These are phyloP conservation scores for Tritrichomonas musculus DNA, from an alignment of 208 protist genomes.

Conservation along the genomic window DNA sequence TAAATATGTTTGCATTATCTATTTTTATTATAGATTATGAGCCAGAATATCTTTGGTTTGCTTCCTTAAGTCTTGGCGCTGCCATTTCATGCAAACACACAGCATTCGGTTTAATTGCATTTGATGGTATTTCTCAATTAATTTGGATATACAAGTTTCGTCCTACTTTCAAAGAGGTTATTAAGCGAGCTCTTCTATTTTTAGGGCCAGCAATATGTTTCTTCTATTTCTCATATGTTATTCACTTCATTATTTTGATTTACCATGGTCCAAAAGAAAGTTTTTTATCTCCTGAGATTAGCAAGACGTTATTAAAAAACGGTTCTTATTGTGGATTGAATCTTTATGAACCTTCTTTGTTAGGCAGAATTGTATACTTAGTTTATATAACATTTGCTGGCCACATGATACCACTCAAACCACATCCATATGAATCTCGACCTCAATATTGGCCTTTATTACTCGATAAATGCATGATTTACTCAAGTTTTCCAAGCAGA, in stretches of 20 bases:
- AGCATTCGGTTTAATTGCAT: conserved; percentile 13
- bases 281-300: background rate
- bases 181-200: background rate
- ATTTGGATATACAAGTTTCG: background rate
- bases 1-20: no score
- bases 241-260: background rate
- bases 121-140: background rate
- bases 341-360: background rate
- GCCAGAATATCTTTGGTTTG: background rate
- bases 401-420: background rate
- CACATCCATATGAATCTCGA: background rate
- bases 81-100: background rate
- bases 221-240: background rate
- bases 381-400: background rate
- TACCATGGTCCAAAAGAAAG: background rate
- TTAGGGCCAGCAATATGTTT: background rate
- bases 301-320: background rate
- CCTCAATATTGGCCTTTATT: conserved; percentile 21
- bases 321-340: background rate
- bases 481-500: background rate
- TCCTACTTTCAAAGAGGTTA: background rate
- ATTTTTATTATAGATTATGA: no score
- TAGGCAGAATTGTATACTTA: background rate
- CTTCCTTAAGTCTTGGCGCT: background rate
- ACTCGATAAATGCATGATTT: background rate